A percentile compares a stretch with the other conserved stretches of the same genome.
Evolutionary conservation across 2,329 filamentous ascomycete genomes (phyloP).

Genomic region (Aspergillus eucalypticola): DNA sequence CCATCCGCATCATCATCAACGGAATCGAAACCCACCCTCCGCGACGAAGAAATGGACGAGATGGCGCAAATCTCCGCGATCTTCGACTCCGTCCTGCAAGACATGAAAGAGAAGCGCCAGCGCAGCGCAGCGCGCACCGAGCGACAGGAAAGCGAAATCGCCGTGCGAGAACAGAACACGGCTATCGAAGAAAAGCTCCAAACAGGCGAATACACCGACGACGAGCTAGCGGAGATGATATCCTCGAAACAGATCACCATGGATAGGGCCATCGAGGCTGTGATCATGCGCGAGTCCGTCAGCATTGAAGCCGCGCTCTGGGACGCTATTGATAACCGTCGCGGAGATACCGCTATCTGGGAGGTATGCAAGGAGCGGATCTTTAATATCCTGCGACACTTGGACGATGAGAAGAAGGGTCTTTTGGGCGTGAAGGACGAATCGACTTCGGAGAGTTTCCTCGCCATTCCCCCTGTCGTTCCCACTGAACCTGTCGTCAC

Average conservation of each 20-base stretch:
- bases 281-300: constrained; percentile 32
- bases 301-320: constrained; percentile 36
- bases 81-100: constrained; percentile 27
- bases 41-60: constrained; percentile 20
- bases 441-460: not conserved
- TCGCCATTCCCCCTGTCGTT: constrained; percentile 36
- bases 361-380: constrained; percentile 41
- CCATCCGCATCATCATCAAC: not conserved
- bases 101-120: constrained; percentile 14
- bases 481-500: constrained; percentile 35
- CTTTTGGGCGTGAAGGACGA: not conserved
- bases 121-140: not conserved
- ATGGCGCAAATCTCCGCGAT: constrained; percentile 28
- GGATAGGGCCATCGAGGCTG: constrained; percentile 25
- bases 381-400: constrained; percentile 39
- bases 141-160: not conserved
- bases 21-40: not conserved
- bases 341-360: constrained; percentile 41
- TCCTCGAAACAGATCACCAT: constrained; percentile 20
- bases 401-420: constrained; percentile 20
- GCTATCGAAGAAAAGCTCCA: not conserved
- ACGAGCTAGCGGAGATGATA: constrained; percentile 13
- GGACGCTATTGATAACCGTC: constrained; percentile 27
- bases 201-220: not conserved
- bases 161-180: not conserved